These are phyloP conservation scores for Penicillium sclerotigenum DNA, from an alignment of 2,329 filamentous ascomycete genomes.

Conservation along the genomic window DNA sequence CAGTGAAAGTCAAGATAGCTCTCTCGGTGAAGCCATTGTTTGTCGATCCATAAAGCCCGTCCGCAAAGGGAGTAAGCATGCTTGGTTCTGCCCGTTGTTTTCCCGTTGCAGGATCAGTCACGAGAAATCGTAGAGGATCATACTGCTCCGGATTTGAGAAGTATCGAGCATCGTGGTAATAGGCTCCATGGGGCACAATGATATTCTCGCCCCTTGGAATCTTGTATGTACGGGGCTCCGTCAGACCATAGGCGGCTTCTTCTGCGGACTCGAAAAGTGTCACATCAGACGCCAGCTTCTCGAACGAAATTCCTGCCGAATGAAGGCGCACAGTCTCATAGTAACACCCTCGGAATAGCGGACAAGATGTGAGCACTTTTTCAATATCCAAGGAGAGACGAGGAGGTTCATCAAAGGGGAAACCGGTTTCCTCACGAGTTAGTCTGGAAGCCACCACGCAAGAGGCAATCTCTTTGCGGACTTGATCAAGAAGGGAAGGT, in stretches of 20 bases:
- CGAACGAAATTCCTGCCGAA: slow-evolving; percentile 43
- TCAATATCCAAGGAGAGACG: slow-evolving; percentile 43
- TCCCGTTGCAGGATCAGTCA: slow-evolving; percentile 37
- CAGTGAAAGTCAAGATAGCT: slow-evolving; percentile 50
- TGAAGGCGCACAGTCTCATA: slow-evolving; percentile 48
- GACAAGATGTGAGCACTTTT: slow-evolving; percentile 44
- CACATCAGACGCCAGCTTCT: slow-evolving; percentile 40
- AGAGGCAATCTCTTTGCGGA: slow-evolving; percentile 47
- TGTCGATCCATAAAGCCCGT: slow-evolving; percentile 50
- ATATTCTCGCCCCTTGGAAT: slow-evolving; percentile 45
- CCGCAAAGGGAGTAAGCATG: slow-evolving; percentile 50
- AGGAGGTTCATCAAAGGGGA: slow-evolving; percentile 45
- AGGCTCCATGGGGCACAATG: slow-evolving; percentile 45
- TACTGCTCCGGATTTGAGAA: slow-evolving; percentile 45
- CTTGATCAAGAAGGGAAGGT: slow-evolving; percentile 39
- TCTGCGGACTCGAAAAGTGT: slow-evolving; percentile 39
- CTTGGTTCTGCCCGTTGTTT: slow-evolving; percentile 38
- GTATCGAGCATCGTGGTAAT: slow-evolving; percentile 42
- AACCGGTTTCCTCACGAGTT: slow-evolving; percentile 36
- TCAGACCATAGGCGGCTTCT: slow-evolving; percentile 34
- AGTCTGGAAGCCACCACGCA: slow-evolving; percentile 41
- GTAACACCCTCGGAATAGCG: slow-evolving; percentile 46
- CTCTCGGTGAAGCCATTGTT: slow-evolving; percentile 51
- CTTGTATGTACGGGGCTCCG: slow-evolving; percentile 38
- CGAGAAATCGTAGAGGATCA: slow-evolving; percentile 48